Percentiles rank a stretch among this genome's conserved stretches.
phyloP scores from a whole-genome alignment of 768 basidiomycete species.

The Lactifluus subvellereus region DNA sequence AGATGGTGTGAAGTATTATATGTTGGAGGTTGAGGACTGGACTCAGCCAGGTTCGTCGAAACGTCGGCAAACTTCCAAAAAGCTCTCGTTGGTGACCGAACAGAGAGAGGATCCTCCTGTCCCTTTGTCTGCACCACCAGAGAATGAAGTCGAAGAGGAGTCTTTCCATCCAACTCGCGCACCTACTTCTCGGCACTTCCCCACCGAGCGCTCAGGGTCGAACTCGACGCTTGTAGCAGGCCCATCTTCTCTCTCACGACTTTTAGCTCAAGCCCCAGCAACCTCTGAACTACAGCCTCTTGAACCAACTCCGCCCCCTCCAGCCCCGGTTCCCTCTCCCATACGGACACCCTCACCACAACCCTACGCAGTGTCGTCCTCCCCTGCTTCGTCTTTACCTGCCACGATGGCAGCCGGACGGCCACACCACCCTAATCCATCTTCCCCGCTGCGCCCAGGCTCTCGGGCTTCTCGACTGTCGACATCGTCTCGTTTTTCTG shows the following conservation, averaged over 20 bases:
- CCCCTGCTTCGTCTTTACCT: background rate
- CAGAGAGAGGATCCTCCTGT: slow-evolving; percentile 36
- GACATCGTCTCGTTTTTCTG: slow-evolving; percentile 62
- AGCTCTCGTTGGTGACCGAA: slow-evolving; percentile 37
- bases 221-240: slow-evolving; percentile 65
- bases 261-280: slow-evolving; percentile 64
- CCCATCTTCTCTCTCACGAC: slow-evolving; percentile 72
- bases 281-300: slow-evolving; percentile 33
- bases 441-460: slow-evolving; percentile 55
- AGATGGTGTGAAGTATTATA: slow-evolving; percentile 87
- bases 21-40: slow-evolving; percentile 94
- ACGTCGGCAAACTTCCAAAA: slow-evolving; percentile 49
- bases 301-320: slow-evolving; percentile 23
- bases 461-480: slow-evolving; percentile 70
- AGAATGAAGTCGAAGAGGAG: slow-evolving; percentile 70
- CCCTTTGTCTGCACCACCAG: slow-evolving; percentile 56
- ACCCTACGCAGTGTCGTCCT: background rate
- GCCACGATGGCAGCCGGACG: slow-evolving; percentile 3
- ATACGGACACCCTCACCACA: slow-evolving; percentile 32
- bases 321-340: slow-evolving; percentile 12
- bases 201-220: slow-evolving; percentile 48
- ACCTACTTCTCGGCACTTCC: slow-evolving; percentile 64
- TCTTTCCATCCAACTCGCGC: slow-evolving; percentile 59
- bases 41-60: slow-evolving; percentile 66
- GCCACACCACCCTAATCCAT: background rate